Percentiles rank a stretch among this genome's conserved stretches.
phyloP scores from a whole-genome alignment of 495 filamentous ascomycete species.

The Tuber microsphaerosporum region DNA sequence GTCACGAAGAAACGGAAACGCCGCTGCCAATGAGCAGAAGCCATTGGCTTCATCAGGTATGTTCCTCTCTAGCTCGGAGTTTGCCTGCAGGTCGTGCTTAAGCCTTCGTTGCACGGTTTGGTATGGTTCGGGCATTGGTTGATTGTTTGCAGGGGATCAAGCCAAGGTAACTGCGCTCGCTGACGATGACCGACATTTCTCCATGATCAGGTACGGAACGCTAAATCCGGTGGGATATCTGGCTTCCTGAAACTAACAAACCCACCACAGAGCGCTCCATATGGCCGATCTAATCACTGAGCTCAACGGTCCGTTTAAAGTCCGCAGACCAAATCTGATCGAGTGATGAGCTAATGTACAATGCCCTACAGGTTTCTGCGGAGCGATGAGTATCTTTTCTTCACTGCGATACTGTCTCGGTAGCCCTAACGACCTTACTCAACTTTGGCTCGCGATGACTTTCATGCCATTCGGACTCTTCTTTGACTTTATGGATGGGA shows the following conservation, averaged over 20 bases:
- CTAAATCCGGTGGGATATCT: slow-evolving; percentile 1
- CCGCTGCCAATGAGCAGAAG: slow-evolving; percentile 13
- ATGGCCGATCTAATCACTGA: slow-evolving; percentile 93
- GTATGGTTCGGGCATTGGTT: neutral
- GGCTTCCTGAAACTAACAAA: slow-evolving; percentile 28
- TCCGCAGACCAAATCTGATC: neutral
- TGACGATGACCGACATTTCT: slow-evolving; percentile 48
- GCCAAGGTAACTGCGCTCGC: slow-evolving; percentile 27
- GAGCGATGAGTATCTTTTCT: slow-evolving; percentile 89
- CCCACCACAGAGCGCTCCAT: slow-evolving; percentile 63
- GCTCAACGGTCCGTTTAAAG: slow-evolving; percentile 64
- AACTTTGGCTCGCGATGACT: slow-evolving; percentile 71
- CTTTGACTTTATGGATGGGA: slow-evolving; percentile 98
- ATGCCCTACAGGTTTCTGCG: slow-evolving; percentile 59
- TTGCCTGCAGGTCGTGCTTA: neutral
- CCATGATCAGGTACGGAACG: slow-evolving; percentile 56
- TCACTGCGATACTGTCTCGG: slow-evolving; percentile 90
- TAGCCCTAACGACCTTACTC: slow-evolving; percentile 55
- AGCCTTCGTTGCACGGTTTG: neutral
- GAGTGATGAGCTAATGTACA: slow-evolving; percentile 14
- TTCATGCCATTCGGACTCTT: slow-evolving; percentile 93
- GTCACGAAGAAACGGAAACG: slow-evolving; percentile 32
- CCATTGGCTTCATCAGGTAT: neutral
- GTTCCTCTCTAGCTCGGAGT: neutral
- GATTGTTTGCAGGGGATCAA: slow-evolving; percentile 20